Evolutionary conservation across 768 basidiomycete genomes (phyloP), one percentile per base, ranked within the genome.

Genomic region (Lactarius vividus): DNA sequence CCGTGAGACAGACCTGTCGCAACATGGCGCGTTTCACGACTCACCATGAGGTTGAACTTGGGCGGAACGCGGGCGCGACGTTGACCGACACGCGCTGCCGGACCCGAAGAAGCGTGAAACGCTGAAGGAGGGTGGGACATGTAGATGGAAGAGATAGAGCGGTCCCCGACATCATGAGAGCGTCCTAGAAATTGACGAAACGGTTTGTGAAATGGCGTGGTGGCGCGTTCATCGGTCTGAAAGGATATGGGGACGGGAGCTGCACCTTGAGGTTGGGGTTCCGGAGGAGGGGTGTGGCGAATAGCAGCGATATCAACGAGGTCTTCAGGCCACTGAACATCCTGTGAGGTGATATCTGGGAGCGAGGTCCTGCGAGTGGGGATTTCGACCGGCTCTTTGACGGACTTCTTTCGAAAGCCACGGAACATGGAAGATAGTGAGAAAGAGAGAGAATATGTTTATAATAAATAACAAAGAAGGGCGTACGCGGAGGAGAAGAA

Each of bases 31-130:
- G 52, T 5, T 58, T 49, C 16, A 39, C 18, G 26, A 71, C 81
- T 63, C 69, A 91, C 91, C 91, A 94, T 92, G 60, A 94, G 77
- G 73, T 94, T 94, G 79, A 94, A 93, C 3, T 90, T 90, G 7
- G 91, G 89, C 16, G 90, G 83, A 18, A 83, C 76, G 64, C 88
- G 83, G 69, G 80, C 79, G 71, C 88, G 83, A 72, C 88, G 83
- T 73, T 90, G 88, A 70, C 83, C 83, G 63, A 84, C 80, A 70
- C 85, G 83, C 3, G 77, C 73, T 49, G 79, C 68, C 31, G 79
- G 77, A 53, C 74, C 77, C 7, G 77, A 66, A 23, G 66, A 58
- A 57, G 55, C 9, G 29, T 86, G 87, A 72, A 90, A 91, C 16
- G 85, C 80, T 29, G 85, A 81, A 13, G 88, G 87, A 20, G 85